Evolutionary conservation across 345 rosid species (phyloP), one percentile per base, ranked within the genome.

Genomic region (Rhizophora mangle): DNA sequence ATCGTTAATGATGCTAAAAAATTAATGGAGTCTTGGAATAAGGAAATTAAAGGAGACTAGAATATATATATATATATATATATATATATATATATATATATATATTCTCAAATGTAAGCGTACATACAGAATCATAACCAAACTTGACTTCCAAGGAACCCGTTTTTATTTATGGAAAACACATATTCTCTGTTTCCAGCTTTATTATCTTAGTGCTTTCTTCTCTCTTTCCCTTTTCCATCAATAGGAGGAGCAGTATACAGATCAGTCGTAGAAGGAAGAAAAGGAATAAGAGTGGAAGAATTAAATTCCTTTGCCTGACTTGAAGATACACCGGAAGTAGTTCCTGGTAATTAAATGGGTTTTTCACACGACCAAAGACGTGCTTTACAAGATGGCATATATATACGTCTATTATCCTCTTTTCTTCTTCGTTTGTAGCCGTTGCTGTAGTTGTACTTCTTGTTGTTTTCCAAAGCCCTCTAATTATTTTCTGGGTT

Each of bases 71-170:
- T 74, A 66, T 75, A 76, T 70, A 59, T 74, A 66, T 75, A 76
- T 70, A 59, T 74, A 66, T 75, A n/a, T n/a, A 34, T 34, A 34
- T 7, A 34, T 67, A 34, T 34, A 34, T 7, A 34, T 67, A 76
- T 70, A 59, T 74, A 66, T 75, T 71, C 78, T 72, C 15, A 59
- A 39, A 68, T 79, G 69, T 66, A 75, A 75, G 19, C 82, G 83
- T 76, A 72, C 79, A 72, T 72, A 85, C 82, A 64, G 63, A 70
- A 87, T 63, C 69, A 78, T 69, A 82, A 39, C 81, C 75, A 76
- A 72, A 85, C 98, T 86, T 88, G 86, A 78, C 87, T 85, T 90
- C 82, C 96, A 93, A 86, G 98, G 63, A 87, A 92, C 73, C 87
- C 24, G n/a, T 67, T 30, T 75, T 53, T 39, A 55, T 72, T 64